Evolutionary conservation across 495 filamentous ascomycete species (phyloP).

Genomic region (Immersiella caudata): DNA sequence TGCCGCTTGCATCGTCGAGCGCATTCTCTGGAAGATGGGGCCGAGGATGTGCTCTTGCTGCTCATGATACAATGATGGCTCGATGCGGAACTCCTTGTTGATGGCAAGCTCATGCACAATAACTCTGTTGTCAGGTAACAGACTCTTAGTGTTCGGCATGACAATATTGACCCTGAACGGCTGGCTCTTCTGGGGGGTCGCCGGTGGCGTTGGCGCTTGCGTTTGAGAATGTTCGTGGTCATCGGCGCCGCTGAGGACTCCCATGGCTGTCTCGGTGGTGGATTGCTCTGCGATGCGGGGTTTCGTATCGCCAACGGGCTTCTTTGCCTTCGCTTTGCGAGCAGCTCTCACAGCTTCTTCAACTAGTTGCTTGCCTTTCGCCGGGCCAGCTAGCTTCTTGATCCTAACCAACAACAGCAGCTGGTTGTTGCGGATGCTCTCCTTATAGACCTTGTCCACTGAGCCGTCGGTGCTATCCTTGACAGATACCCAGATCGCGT

Average conservation of each 20-base stretch:
- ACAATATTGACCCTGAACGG: conserved; percentile 47
- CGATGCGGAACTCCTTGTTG: conserved; percentile 75
- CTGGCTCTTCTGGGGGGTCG: conserved; percentile 40
- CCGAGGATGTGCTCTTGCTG: conserved; percentile 55
- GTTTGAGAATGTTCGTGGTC: conserved; percentile 36
- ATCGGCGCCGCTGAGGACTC: conserved; percentile 39
- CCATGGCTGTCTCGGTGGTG: conserved; percentile 42
- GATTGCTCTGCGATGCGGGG: conserved; percentile 61
- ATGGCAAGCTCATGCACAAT: conserved; percentile 91
- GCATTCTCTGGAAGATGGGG: conserved; percentile 78
- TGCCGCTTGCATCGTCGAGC: conserved; percentile 68
- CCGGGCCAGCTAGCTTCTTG: conserved; percentile 82
- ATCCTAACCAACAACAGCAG: conserved; percentile 84
- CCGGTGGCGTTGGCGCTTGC: conserved; percentile 49
- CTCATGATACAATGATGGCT: conserved; percentile 53
- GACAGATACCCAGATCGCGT: conserved; percentile 95
- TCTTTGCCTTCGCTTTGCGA: conserved; percentile 69
- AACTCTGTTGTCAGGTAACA: conserved; percentile 80
- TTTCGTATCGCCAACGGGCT: conserved; percentile 68
- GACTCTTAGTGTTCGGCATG: conserved; percentile 40
- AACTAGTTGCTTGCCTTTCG: conserved; percentile 81
- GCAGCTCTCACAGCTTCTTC: conserved; percentile 80
- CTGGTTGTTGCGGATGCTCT: conserved; percentile 94
- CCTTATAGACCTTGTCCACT: conserved; percentile 84
- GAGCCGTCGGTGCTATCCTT: conserved; percentile 85